These are phyloP conservation scores for Ophiognomonia clavigignenti-juglandacearum DNA, from an alignment of 2,329 filamentous ascomycete genomes.

Conservation along the genomic window DNA sequence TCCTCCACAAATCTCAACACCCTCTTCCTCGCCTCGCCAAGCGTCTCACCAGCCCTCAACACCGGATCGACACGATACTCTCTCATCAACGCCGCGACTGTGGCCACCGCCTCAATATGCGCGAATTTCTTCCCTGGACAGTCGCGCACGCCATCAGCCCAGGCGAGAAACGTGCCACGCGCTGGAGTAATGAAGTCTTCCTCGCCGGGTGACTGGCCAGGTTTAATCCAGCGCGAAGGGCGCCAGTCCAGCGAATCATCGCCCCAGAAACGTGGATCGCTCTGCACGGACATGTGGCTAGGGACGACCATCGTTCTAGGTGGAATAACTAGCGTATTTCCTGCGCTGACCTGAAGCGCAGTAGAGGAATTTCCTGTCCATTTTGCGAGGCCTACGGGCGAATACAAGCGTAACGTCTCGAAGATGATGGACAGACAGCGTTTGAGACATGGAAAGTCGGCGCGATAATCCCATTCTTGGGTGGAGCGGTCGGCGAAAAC, in stretches of 20 bases:
- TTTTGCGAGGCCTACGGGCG: constrained; percentile 23
- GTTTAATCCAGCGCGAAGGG: constrained; percentile 22
- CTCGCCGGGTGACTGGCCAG: not conserved
- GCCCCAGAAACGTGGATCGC: constrained; percentile 23
- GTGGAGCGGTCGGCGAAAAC: constrained; percentile 19
- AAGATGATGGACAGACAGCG: constrained; percentile 35
- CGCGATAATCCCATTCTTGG: constrained; percentile 28
- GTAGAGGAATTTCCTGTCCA: constrained; percentile 19
- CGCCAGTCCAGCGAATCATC: constrained; percentile 20
- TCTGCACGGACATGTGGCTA: constrained; percentile 21
- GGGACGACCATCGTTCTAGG: constrained; percentile 20
- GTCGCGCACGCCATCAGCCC: constrained; percentile 26
- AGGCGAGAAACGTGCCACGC: constrained; percentile 20
- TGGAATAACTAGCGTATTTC: constrained; percentile 17
- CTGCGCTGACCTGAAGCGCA: constrained; percentile 11
- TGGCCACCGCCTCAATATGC: constrained; percentile 28
- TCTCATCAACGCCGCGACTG: constrained; percentile 22
- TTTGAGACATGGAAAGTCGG: constrained; percentile 34
- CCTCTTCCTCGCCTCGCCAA: constrained; percentile 16
- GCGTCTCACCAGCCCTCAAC: constrained; percentile 15
- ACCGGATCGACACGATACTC: constrained; percentile 22
- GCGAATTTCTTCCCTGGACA: constrained; percentile 28
- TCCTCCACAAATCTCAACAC: constrained; percentile 20
- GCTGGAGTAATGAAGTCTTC: constrained; percentile 18
- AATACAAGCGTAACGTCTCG: constrained; percentile 38